These are phyloP conservation scores for Fraxinus angustifolia DNA, from an alignment of 305 asterid genomes.

Conservation along the genomic window DNA sequence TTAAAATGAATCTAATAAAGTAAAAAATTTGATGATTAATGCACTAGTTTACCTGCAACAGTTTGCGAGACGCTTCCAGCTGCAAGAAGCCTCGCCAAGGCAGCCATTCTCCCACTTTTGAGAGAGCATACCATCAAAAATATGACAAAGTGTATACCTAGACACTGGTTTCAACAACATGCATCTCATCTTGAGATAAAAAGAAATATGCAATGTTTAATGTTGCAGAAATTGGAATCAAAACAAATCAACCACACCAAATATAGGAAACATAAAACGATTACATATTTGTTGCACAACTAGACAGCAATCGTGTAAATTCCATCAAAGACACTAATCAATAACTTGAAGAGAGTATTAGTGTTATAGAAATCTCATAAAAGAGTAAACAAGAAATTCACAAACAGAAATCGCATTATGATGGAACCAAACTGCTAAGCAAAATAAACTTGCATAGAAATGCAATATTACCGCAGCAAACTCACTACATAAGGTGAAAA, in stretches of 20 bases:
- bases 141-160: conserved; percentile 28
- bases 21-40: conserved; percentile 20
- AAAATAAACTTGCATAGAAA: not conserved
- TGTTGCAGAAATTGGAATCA: not conserved
- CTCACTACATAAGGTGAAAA: not conserved
- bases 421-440: not conserved
- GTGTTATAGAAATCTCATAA: not conserved
- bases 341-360: not conserved
- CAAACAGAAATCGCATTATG: not conserved
- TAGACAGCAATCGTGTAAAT: not conserved
- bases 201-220: not conserved
- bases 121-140: conserved; percentile 70
- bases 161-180: conserved; percentile 27
- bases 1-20: not conserved
- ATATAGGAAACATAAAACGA: not conserved
- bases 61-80: conserved; percentile 48
- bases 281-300: not conserved
- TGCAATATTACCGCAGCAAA: not conserved
- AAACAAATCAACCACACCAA: not conserved
- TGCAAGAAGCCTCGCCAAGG: conserved; percentile 63
- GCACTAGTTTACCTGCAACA: conserved; percentile 44
- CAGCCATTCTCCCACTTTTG: conserved; percentile 70
- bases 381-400: not conserved
- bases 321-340: not conserved
- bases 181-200: conserved; percentile 1